These are phyloP conservation scores for Papiliotrema terrestris DNA, from an alignment of 1,284 basidiomycete species.

Conservation along the genomic window DNA sequence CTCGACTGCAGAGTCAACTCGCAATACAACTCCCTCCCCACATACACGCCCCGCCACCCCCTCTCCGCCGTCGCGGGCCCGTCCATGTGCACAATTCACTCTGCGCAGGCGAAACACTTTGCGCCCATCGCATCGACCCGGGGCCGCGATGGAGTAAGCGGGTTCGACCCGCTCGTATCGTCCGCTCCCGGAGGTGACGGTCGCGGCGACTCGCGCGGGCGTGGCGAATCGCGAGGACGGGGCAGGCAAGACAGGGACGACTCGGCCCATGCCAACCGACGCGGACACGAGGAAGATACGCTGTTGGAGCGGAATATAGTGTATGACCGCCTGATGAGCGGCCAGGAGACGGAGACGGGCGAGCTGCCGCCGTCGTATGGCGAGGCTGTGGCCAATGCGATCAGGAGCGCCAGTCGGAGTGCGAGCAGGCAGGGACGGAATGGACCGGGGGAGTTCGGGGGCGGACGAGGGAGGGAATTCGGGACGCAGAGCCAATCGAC, in stretches of 20 bases:
- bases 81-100: conserved; percentile 38
- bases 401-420: conserved; percentile 16
- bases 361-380: conserved; percentile 64
- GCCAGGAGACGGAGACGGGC: conserved; percentile 61
- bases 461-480: not conserved
- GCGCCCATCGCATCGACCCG: conserved; percentile 2
- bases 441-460: not conserved
- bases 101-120: conserved; percentile 2
- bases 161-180: conserved; percentile 3
- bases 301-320: conserved; percentile 48
- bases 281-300: conserved; percentile 34
- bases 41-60: conserved; percentile 35
- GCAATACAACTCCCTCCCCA: conserved; percentile 70
- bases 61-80: conserved; percentile 9
- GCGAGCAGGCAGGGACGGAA: conserved; percentile 4
- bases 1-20: conserved; percentile 68
- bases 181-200: not conserved
- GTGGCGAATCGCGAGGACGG: conserved; percentile 1
- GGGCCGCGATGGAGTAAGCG: not conserved
- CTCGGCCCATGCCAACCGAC: not conserved
- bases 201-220: not conserved
- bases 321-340: conserved; percentile 57
- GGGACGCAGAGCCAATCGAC: not conserved
- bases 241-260: not conserved
- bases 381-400: conserved; percentile 38